A percentile compares a stretch with the other conserved stretches of the same genome.
Conservation (phyloP, 2,329 filamentous ascomycete genomes). For the Hymenoscyphus salicellus region DNA sequence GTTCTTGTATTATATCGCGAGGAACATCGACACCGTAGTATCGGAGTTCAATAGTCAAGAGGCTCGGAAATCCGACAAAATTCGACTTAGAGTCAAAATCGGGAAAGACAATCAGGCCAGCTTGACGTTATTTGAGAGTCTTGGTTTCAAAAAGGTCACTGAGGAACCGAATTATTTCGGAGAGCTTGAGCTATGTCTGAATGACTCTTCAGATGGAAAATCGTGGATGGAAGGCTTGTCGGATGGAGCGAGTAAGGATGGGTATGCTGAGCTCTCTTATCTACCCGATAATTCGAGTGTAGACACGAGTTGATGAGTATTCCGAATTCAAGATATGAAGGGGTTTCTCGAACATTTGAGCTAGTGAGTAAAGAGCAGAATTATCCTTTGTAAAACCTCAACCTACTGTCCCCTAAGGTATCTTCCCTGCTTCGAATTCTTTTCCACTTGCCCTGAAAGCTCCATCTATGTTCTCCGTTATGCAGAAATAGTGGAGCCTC, state of each 20-base stretch:
- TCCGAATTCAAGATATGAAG: background rate
- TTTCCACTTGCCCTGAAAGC: no score
- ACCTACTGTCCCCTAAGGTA: no score
- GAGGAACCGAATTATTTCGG: slow-evolving; percentile 61
- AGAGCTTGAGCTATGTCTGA: slow-evolving; percentile 54
- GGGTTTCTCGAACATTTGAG: no score
- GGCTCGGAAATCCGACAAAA: background rate
- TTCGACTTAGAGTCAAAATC: slow-evolving; percentile 5
- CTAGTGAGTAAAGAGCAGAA: no score
- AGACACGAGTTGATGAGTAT: background rate
- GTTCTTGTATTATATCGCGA: slow-evolving; percentile 67
- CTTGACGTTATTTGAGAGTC: slow-evolving; percentile 3
- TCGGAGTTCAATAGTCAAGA: background rate
- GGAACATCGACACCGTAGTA: slow-evolving; percentile 53
- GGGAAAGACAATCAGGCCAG: background rate
- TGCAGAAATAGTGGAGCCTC: no score
- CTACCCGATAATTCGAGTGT: background rate
- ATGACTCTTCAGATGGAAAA: background rate
- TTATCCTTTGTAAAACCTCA: no score
- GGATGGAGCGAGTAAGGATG: background rate
- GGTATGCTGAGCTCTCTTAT: background rate
- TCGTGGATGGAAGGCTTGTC: background rate
- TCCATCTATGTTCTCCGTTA: no score
- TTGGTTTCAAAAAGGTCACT: slow-evolving; percentile 37
- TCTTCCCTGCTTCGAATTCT: no score